These are phyloP conservation scores for Lathyrus sativus DNA, from an alignment of 306 rosid genomes.

Conservation along the genomic window DNA sequence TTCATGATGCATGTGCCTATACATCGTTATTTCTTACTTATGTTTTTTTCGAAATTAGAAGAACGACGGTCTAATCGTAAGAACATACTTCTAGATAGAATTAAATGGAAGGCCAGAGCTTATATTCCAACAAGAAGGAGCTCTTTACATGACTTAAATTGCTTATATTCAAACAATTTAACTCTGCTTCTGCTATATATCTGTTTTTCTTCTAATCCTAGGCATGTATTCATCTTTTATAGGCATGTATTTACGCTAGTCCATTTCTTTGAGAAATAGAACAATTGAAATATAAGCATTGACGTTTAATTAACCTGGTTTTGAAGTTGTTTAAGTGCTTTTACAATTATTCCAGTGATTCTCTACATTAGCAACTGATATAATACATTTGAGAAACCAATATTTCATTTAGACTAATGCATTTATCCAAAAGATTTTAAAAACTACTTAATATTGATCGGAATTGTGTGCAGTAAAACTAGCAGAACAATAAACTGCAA, in stretches of 20 bases:
- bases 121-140: neutral
- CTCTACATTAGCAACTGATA: constrained; percentile 59
- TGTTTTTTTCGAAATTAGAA: no score
- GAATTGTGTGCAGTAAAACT: no score
- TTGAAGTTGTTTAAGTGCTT: constrained; percentile 55
- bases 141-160: neutral
- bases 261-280: neutral
- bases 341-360: constrained; percentile 60
- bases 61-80: no score
- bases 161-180: neutral
- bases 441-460: no score
- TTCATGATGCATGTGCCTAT: no score
- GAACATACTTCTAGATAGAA: no score
- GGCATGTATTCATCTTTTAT: constrained; percentile 22
- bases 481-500: no score
- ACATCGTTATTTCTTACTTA: neutral
- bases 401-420: neutral
- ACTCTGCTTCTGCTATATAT: neutral
- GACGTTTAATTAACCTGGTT: constrained; percentile 47
- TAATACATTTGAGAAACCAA: constrained; percentile 23
- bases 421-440: neutral
- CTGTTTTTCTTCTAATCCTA: neutral
- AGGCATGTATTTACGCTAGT: no score
- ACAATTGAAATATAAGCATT: no score
- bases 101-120: neutral